These are phyloP conservation scores for Acanthochlamys bracteata DNA, from an alignment of 106 monocot genomes.

Conservation along the genomic window DNA sequence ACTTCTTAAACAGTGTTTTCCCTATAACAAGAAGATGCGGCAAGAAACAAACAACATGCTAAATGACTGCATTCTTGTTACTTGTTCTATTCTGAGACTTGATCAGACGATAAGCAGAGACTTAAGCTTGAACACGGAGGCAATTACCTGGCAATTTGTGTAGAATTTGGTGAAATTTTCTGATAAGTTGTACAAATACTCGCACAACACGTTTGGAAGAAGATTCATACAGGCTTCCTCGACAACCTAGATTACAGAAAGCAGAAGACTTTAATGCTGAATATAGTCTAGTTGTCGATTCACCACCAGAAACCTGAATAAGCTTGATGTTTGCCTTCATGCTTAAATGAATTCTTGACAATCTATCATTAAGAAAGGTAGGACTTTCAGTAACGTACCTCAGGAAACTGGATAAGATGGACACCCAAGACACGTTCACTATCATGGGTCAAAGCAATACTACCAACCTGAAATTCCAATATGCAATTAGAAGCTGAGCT, in stretches of 20 bases:
- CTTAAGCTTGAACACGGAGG: not conserved
- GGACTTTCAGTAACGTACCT: conserved; percentile 28
- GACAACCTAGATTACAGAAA: conserved; percentile 39
- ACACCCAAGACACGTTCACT: conserved; percentile 75
- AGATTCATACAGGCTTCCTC: conserved; percentile 89
- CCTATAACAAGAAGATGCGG: too few relatives aligned
- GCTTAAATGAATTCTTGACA: not conserved
- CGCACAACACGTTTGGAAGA: conserved; percentile 83
- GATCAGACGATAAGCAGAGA: too few relatives aligned
- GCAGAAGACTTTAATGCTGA: not conserved
- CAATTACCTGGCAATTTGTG: conserved; percentile 70
- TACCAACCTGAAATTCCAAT: conserved; percentile 31
- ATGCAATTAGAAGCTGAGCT: not conserved
- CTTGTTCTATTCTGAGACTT: not conserved
- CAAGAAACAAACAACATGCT: too few relatives aligned
- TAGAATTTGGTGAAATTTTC: conserved; percentile 87
- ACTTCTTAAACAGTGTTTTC: not conserved
- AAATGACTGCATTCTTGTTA: too few relatives aligned
- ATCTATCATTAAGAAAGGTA: too few relatives aligned
- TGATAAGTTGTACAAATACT: conserved; percentile 86
- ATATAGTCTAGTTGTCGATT: too few relatives aligned
- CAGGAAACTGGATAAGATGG: conserved; percentile 82
- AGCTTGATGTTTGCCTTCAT: not conserved
- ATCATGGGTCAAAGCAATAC: conserved; percentile 49
- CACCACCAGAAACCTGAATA: not conserved